Base-by-base conservation (phyloP, 495 filamentous ascomycete genomes). In the Penicillium verhagenii region DNA sequence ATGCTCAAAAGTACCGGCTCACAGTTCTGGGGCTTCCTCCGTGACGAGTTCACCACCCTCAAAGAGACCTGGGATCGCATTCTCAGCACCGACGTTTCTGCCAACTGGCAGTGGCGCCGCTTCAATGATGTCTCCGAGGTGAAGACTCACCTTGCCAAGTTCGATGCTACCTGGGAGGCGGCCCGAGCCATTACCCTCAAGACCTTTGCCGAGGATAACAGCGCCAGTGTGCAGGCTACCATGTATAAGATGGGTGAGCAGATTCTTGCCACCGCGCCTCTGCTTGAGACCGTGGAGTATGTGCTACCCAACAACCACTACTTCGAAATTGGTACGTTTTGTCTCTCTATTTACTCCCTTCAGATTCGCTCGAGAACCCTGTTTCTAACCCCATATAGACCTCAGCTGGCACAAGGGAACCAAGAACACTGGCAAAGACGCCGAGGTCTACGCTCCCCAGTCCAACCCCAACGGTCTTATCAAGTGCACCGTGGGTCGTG, bases 1-100 rank as follows among this genome's bases (percentile, higher is more conserved):
- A 92, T 98, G 57, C 85, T 98, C 61, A 98, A 98, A 78, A 92
- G 87, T 78, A 98, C 94, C n/a, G 91, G 90, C 28, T 96, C 92
- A 28, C 90, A 90, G 57, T 98, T 98, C 82, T 87, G 94, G 78
- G 88, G 91, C 57, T 98, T 96, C 74, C 73, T 96, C 37, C 84
- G 87, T 33, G 91, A 98, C 73, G 91, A 94, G 75, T 98, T 83
- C 79, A 96, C 94, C 45, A 92, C 89, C 7, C 82, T 98, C 28
- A 75, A 79, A 31, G 94, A 98, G 78, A 90, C 89, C 18, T 92
- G 87, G 85, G 94, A 98, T 66, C 90, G 94, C 45, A 94, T 98
- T 63, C 78, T 98, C 35, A 93, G 89, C 65, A 98, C 94, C 11
- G 90, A 96, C 57, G 90, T 98, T 50, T 87, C 93, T 65, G 84